Evolutionary conservation across 208 protist species (phyloP), one percentile per base, ranked within the genome.

Genomic region (Acanthamoeba sp.): DNA sequence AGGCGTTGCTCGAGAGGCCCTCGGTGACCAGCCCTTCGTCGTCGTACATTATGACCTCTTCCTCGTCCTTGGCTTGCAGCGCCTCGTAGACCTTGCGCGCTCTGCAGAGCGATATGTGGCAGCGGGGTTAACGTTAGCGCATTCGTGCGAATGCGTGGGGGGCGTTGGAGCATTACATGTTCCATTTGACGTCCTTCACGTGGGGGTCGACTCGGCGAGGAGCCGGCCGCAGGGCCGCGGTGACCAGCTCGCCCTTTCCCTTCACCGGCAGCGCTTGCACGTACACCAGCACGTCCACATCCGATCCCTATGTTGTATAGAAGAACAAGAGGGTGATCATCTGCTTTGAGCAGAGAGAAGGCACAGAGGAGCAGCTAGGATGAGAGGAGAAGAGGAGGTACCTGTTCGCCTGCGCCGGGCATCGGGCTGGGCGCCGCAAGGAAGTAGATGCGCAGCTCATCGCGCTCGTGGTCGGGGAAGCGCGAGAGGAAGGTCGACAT

Each of bases 151-250:
- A 7, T 29, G 24, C 3, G 27, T 6, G 57, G 2, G 4, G 57
- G 16, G 57, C 57, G 16, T 64, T 32, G 57, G 16, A n/a, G 24
- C 27, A 20, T 22, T 59, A 87, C 78, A 59, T 59, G 48, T 87
- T 87, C 78, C 78, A 87, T 34, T 87, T 87, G n/a, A 87, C 78
- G 78, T 87, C 78, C 45, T 87, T 87, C 24, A 87, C 78, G 29
- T 87, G 78, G 18, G 78, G 78, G 36, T 87, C 78, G n/a, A 45
- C 78, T 9, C 78, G 38, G 29, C 78, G 78, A 4, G 78, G 78
- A 10, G 78, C 78, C 10, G 78, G 42, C n/a, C 78, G 38, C 78
- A 87, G 48, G 3, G 78, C 78, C 6, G 78, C 45, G 29, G 78
- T 87, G 27, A 87, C 78, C 10, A 59, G 78, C 40, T 50, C 45